These are phyloP conservation scores for Rubia occidens DNA, from an alignment of 305 asterid genomes.

Conservation along the genomic window DNA sequence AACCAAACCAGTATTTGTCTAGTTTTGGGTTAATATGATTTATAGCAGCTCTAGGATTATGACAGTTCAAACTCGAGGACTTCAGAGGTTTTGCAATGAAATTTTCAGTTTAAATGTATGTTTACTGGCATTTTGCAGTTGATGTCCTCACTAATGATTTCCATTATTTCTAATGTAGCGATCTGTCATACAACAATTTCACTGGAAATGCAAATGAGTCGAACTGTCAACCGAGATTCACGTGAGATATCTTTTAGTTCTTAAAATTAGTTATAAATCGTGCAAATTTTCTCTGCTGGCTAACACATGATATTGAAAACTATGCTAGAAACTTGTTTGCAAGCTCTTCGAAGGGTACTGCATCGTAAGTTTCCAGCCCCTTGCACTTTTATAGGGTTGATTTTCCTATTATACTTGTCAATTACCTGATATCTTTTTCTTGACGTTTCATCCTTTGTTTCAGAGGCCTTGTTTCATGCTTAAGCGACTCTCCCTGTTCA, in stretches of 20 bases:
- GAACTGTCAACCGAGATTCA: slow-evolving; percentile 10
- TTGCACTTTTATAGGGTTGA: neutral
- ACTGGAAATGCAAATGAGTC: neutral
- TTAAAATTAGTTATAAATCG: neutral
- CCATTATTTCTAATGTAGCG: slow-evolving; percentile 20
- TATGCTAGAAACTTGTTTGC: slow-evolving; percentile 48
- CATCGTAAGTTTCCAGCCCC: slow-evolving; percentile 31
- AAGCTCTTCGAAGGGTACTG: slow-evolving; percentile 30
- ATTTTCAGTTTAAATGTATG: neutral
- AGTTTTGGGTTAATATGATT: neutral
- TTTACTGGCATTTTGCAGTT: neutral
- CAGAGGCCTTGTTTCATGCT: slow-evolving; percentile 50
- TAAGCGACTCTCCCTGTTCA: slow-evolving; percentile 22
- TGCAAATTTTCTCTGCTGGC: neutral
- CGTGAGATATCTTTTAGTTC: slow-evolving; percentile 23
- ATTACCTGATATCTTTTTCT: slow-evolving; percentile 6
- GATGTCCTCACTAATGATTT: neutral
- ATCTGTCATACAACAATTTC: slow-evolving; percentile 36
- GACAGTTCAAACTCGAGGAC: neutral
- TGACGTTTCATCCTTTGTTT: slow-evolving; percentile 17
- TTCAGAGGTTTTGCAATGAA: neutral
- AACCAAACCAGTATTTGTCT: neutral
- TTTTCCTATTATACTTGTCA: neutral
- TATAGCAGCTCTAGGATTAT: neutral
- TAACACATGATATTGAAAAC: slow-evolving; percentile 7